Conservation (phyloP, 805 yeast species). For the Limtongozyma cylindracea region DNA sequence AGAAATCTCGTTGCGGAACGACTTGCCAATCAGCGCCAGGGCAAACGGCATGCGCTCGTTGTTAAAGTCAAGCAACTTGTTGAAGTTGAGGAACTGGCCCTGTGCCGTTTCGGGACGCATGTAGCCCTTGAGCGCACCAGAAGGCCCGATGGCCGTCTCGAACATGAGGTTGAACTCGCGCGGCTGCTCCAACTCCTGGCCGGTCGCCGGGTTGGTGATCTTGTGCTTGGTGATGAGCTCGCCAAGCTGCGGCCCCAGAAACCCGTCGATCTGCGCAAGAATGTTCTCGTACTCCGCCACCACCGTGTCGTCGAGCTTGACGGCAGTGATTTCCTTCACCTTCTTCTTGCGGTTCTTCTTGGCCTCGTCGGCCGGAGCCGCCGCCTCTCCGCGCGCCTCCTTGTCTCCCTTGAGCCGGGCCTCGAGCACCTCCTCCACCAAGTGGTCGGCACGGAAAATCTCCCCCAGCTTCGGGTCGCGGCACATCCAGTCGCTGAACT, state of each 20-base stretch:
- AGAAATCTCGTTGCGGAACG: conserved; percentile 95
- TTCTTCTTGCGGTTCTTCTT: conserved; percentile 48
- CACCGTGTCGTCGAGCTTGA: conserved; percentile 61
- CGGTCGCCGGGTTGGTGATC: conserved; percentile 82
- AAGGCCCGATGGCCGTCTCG: conserved; percentile 97
- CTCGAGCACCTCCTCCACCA: conserved; percentile 94
- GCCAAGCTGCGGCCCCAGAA: conserved; percentile 79
- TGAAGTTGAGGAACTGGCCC: conserved; percentile 93
- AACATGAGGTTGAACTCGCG: conserved; percentile 95
- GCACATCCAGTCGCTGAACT: conserved; percentile 99
- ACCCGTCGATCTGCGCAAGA: conserved; percentile 89
- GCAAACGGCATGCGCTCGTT: conserved; percentile 97
- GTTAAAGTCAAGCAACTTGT: conserved; percentile 81
- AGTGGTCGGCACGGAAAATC: conserved; percentile 94
- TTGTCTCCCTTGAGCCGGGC: conserved; percentile 90
- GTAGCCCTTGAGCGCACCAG: conserved; percentile 88
- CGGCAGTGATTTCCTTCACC: conserved; percentile 79
- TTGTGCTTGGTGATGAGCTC: conserved; percentile 60
- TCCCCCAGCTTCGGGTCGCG: conserved; percentile 89
- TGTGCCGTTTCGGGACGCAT: conserved; percentile 98
- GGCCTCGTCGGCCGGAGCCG: conserved; percentile 16
- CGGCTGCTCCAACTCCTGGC: conserved; percentile 71
- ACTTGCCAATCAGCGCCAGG: conserved; percentile 96
- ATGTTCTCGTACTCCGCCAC: conserved; percentile 65
- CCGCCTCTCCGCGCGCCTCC: conserved; percentile 70